Evolutionary conservation across 768 basidiomycete species (phyloP).

Genomic region (Tylopilus vinaceipallidus): DNA sequence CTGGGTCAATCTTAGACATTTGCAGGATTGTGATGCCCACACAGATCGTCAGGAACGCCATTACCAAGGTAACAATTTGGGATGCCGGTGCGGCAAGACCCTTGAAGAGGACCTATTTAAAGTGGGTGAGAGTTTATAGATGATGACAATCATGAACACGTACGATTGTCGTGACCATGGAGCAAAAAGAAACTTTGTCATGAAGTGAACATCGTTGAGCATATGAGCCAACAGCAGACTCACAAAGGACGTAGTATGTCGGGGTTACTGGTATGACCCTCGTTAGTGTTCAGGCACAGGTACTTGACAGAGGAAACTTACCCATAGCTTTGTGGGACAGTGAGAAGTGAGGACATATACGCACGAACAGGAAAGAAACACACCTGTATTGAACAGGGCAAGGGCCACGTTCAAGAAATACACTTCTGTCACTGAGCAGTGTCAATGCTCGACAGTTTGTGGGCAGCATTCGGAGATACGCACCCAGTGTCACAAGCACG

Average conservation of each 20-base stretch:
- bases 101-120: slow-evolving; percentile 77
- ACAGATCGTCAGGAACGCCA: slow-evolving; percentile 91
- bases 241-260: slow-evolving; percentile 84
- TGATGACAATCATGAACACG: slow-evolving; percentile 23
- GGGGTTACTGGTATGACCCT: slow-evolving; percentile 60
- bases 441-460: slow-evolving; percentile 3
- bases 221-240: slow-evolving; percentile 25
- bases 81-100: slow-evolving; percentile 76
- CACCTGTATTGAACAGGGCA: slow-evolving; percentile 90
- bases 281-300: slow-evolving; percentile 13
- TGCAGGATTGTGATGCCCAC: slow-evolving; percentile 94
- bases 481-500: slow-evolving; percentile 77
- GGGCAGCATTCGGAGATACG: slow-evolving; percentile 31
- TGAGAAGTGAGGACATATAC: slow-evolving; percentile 1
- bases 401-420: slow-evolving; percentile 96
- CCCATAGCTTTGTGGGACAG: slow-evolving; percentile 55
- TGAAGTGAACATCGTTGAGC: not conserved
- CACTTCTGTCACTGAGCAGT: slow-evolving; percentile 72
- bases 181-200: slow-evolving; percentile 71
- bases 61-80: slow-evolving; percentile 85
- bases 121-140: slow-evolving; percentile 1
- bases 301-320: slow-evolving; percentile 30
- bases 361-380: not conserved
- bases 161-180: slow-evolving; percentile 81
- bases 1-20: slow-evolving; percentile 92